Percentiles rank a stretch among this genome's conserved stretches.
Conservation (phyloP, 2,329 filamentous ascomycete genomes). For the Hirsutella rhossiliensis region DNA sequence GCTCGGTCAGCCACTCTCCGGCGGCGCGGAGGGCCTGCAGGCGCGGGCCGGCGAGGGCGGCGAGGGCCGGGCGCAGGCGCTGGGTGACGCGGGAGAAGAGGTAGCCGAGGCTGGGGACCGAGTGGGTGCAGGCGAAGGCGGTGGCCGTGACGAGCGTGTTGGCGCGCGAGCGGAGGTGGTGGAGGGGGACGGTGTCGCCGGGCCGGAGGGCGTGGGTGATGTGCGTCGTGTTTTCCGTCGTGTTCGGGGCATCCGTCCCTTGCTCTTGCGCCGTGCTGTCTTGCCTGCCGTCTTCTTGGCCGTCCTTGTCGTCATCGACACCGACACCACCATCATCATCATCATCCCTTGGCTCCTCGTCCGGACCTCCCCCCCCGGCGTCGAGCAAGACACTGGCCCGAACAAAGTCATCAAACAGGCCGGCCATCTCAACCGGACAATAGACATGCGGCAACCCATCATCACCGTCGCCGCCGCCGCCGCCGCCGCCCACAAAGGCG, state of each 20-base stretch:
- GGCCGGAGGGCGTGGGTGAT: conserved; percentile 22
- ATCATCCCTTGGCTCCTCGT: too few species aligned
- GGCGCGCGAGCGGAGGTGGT: conserved; percentile 11
- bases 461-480: conserved; percentile 13
- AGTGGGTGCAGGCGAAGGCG: conserved; percentile 33
- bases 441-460: conserved; percentile 31
- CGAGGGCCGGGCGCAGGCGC: conserved; percentile 26
- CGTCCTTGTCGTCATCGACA: too few species aligned
- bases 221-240: too few species aligned
- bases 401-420: conserved; percentile 26
- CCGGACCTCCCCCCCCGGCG: conserved; percentile 26
- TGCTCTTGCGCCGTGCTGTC: too few species aligned
- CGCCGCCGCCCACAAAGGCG: conserved; percentile 29
- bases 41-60: conserved; percentile 19
- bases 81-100: conserved; percentile 27
- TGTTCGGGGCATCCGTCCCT: too few species aligned
- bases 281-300: too few species aligned
- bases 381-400: conserved; percentile 29
- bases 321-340: too few species aligned
- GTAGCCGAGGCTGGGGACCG: conserved; percentile 34
- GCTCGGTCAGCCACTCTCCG: conserved; percentile 26
- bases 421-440: conserved; percentile 27
- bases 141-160: conserved; percentile 24
- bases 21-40: conserved; percentile 24
- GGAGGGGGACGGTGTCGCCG: conserved; percentile 23